phyloP scores from a whole-genome alignment of 2,329 filamentous ascomycete genomes.

The Botrytis aclada region DNA sequence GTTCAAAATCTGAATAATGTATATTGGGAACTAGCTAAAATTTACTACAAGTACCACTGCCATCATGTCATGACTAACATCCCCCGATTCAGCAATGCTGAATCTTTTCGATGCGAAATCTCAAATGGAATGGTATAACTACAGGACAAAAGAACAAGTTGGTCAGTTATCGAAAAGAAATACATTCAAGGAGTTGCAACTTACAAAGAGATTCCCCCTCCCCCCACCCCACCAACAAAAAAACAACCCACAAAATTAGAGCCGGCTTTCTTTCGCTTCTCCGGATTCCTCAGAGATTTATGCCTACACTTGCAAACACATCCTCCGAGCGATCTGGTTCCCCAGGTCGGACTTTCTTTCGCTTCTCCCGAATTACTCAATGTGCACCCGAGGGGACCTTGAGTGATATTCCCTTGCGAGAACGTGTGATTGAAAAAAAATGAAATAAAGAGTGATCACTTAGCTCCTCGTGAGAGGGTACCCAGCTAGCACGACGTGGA shows the following conservation, averaged over 20 bases:
- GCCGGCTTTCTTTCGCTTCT: constrained; percentile 6
- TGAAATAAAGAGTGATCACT: neutral
- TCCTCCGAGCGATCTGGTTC: neutral
- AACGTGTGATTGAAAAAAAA: neutral
- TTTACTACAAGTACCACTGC: neutral
- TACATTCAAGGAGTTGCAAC: neutral
- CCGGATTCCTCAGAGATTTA: neutral
- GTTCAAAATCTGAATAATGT: neutral
- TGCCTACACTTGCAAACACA: neutral
- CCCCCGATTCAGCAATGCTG: too few relatives aligned
- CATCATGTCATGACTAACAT: neutral
- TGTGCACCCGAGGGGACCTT: neutral
- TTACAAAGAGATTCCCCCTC: neutral
- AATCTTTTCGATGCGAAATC: rapidly evolving
- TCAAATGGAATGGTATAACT: too few relatives aligned
- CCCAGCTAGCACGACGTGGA: constrained; percentile 7
- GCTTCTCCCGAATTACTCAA: neutral
- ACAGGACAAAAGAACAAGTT: neutral
- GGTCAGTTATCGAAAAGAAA: neutral
- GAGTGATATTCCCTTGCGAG: neutral
- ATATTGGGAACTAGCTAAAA: neutral
- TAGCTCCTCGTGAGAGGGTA: constrained; percentile 5
- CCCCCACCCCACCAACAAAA: too few relatives aligned
- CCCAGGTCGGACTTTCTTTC: neutral
- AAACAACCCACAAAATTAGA: neutral